Evolutionary conservation across 495 filamentous ascomycete species (phyloP).

Genomic region (Poronia punctata): DNA sequence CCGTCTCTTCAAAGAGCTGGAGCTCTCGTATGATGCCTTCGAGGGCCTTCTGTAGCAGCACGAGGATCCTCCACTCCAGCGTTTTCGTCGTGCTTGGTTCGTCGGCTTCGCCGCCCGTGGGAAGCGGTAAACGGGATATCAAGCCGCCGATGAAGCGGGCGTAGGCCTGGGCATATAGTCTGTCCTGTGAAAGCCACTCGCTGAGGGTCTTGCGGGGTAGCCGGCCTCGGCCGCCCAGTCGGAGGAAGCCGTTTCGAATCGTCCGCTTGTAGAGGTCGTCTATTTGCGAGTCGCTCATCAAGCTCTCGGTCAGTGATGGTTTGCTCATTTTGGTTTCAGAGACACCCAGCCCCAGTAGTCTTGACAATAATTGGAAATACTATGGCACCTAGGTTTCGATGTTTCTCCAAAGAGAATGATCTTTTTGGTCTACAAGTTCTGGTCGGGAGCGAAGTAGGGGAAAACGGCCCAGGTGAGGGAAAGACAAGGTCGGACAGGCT

Average conservation of each 20-base stretch:
- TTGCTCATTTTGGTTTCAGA: slow-evolving; percentile 12
- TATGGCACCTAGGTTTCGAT: no score
- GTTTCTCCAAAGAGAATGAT: no score
- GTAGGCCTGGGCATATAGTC: slow-evolving; percentile 67
- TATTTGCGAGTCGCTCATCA: slow-evolving; percentile 33
- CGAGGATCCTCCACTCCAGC: slow-evolving; percentile 42
- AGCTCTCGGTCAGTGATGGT: slow-evolving; percentile 44
- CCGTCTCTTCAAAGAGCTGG: slow-evolving; percentile 59
- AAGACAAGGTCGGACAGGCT: background rate
- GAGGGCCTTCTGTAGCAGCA: slow-evolving; percentile 55
- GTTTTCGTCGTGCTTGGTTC: slow-evolving; percentile 31
- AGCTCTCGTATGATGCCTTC: slow-evolving; percentile 62
- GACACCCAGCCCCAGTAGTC: slow-evolving; percentile 18
- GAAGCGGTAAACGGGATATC: slow-evolving; percentile 56
- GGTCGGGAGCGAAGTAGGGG: no score
- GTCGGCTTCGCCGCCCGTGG: slow-evolving; percentile 21
- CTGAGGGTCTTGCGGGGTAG: slow-evolving; percentile 50
- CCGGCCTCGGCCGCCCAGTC: slow-evolving; percentile 55
- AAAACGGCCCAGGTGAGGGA: no score
- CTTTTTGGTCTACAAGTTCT: no score
- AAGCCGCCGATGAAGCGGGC: slow-evolving; percentile 61
- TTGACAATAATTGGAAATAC: no score
- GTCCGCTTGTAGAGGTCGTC: slow-evolving; percentile 40
- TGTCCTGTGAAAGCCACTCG: slow-evolving; percentile 69
- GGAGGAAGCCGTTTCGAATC: slow-evolving; percentile 64